A percentile compares a stretch with the other conserved stretches of the same genome.
Conservation (phyloP, 352 stramenopile genomes). For the Elongisporangium senticosum region DNA sequence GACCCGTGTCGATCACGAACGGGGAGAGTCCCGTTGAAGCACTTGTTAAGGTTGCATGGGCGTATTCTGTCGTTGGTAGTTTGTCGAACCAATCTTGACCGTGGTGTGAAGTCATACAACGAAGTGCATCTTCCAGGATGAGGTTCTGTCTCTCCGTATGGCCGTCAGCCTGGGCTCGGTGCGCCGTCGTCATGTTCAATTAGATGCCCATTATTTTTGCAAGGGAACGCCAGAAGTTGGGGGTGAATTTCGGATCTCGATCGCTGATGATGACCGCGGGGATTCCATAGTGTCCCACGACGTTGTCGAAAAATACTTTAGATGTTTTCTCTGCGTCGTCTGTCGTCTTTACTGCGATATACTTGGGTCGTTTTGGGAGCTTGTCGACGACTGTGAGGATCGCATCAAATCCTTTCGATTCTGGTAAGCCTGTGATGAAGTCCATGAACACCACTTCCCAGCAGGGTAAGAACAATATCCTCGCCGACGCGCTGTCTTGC, state of each 20-base stretch:
- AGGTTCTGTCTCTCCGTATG: conserved; percentile 9
- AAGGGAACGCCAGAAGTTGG: conserved; percentile 13
- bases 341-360: conserved; percentile 7
- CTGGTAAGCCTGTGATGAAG: conserved; percentile 19
- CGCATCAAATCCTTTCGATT: conserved; percentile 14
- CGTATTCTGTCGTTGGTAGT: conserved; percentile 11
- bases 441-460: conserved; percentile 23
- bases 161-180: conserved; percentile 9
- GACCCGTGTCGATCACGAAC: conserved; percentile 12
- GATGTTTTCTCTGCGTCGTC: conserved; percentile 8
- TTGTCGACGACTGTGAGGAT: conserved; percentile 19
- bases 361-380: conserved; percentile 15
- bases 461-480: too few species aligned
- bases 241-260: conserved; percentile 13
- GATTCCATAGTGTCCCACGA: conserved; percentile 12
- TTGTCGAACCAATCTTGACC: conserved; percentile 9
- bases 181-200: conserved; percentile 12
- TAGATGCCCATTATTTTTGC: conserved; percentile 13
- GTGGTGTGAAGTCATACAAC: conserved; percentile 7
- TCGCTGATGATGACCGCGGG: conserved; percentile 4
- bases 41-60: conserved; percentile 9
- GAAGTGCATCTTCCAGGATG: conserved; percentile 4
- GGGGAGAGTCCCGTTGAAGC: conserved; percentile 6
- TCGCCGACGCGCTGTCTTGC: too few species aligned
- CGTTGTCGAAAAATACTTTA: conserved; percentile 5